phyloP scores from a whole-genome alignment of 345 rosid genomes.

The Iberis pinnata region DNA sequence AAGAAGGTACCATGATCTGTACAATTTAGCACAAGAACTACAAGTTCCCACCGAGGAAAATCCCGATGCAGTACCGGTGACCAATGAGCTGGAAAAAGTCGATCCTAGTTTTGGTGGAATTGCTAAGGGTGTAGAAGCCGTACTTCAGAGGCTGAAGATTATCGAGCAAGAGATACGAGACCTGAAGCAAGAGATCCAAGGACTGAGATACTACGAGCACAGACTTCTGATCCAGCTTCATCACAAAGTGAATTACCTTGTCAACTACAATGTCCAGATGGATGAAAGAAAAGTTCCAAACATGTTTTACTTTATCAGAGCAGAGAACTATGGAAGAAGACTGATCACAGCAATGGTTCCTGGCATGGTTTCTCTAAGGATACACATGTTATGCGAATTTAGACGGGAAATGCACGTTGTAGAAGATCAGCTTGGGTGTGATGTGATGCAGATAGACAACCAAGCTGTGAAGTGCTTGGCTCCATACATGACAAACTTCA shows the following conservation, averaged over 20 bases:
- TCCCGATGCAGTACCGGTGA: conserved; percentile 41
- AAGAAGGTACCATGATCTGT: conserved; percentile 66
- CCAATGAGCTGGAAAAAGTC: conserved; percentile 47
- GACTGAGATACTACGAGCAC: conserved; percentile 83
- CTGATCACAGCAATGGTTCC: conserved; percentile 63
- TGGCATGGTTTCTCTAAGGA: conserved; percentile 74
- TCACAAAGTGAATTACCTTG: conserved; percentile 80
- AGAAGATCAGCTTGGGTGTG: conserved; percentile 82
- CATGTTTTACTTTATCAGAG: conserved; percentile 73
- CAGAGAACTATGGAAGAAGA: conserved; percentile 83
- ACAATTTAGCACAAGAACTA: conserved; percentile 79
- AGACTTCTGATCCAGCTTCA: conserved; percentile 81
- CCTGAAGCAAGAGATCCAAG: conserved; percentile 93
- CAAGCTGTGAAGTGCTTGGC: conserved; percentile 60
- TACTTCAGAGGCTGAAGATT: conserved; percentile 77
- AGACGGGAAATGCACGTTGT: conserved; percentile 89
- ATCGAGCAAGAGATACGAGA: conserved; percentile 94
- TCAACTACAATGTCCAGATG: conserved; percentile 72
- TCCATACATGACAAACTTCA: conserved; percentile 80
- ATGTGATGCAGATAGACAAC: conserved; percentile 84
- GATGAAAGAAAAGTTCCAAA: conserved; percentile 90
- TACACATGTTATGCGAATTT: conserved; percentile 88
- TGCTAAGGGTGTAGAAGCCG: conserved; percentile 85
- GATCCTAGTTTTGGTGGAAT: conserved; percentile 83
- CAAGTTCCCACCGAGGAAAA: conserved; percentile 46